Evolutionary conservation across 2,329 filamentous ascomycete species (phyloP), one percentile per base, ranked within the genome.

Genomic region (Sporothrix protearum): DNA sequence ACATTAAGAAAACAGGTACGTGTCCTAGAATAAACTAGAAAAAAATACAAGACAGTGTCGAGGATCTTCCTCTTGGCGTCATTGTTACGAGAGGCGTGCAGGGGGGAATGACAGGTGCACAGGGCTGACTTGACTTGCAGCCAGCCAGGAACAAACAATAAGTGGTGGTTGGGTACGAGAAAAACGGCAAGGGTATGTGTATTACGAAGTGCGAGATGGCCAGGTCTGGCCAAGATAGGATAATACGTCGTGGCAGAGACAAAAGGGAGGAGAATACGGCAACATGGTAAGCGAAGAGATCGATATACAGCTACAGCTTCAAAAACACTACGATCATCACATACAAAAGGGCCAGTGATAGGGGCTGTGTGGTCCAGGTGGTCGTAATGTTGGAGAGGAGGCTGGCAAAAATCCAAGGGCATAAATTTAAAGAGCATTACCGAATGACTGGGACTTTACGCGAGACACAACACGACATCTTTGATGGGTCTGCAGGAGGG

Each of bases 101-200:
- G 64, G 25, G 14, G 12, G n/a, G 22, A 59, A 69, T 14, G 51
- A 57, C 10, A 57, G 67, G 51, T 45, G 47, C 67, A 57, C 49
- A 57, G 51, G 67, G 67, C 51, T 59, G 67, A 47, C 59, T 36
- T 45, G 67, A 59, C 67, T 16, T 69, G 30, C 49, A 57, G 47
- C 19, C 36, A 10, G 67, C 36, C 68, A 61, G 53, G 51, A 61
- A 69, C 68, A 36, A 22, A 49, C 25, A 67, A 33, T 51, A 61
- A 25, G 63, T 64, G 19, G 53, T 33, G 53, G 53, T 19, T 14
- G 53, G 53, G 7, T 19, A 59, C 25, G 28, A 19, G 5, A 57
- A 30, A 14, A 33, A 22, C 6, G 33, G 25, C 47, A 55, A 68
- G 47, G 47, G 28, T 8, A 28, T 19, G 42, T 47, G 42, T 30